These are phyloP conservation scores for Catharanthus roseus DNA, from an alignment of 257 asterid genomes.

Conservation along the genomic window DNA sequence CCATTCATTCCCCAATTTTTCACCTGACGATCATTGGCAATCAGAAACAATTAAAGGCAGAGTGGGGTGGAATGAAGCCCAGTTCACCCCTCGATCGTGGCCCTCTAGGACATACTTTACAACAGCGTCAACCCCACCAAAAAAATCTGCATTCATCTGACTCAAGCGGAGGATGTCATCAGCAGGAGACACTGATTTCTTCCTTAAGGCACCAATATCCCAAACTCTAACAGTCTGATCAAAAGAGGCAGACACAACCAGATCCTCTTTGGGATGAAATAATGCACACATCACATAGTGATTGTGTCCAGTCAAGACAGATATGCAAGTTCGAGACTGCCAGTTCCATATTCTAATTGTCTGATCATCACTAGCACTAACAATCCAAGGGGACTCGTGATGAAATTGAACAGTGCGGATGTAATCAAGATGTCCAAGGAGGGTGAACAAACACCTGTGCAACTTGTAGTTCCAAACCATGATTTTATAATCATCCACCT, in stretches of 20 bases:
- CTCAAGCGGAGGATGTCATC: slow-evolving; percentile 81
- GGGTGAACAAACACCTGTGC: slow-evolving; percentile 91
- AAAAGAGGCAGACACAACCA: slow-evolving; percentile 94
- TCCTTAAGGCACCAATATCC: slow-evolving; percentile 94
- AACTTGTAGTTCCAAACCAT: slow-evolving; percentile 96
- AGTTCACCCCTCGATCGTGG: slow-evolving; percentile 95
- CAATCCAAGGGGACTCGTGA: slow-evolving; percentile 96
- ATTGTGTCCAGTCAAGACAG: slow-evolving; percentile 95
- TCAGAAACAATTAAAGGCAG: slow-evolving; percentile 96
- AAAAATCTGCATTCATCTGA: slow-evolving; percentile 90
- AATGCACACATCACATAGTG: slow-evolving; percentile 98
- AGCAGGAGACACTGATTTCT: slow-evolving; percentile 90
- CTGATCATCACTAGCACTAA: slow-evolving; percentile 98
- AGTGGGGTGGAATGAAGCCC: slow-evolving; percentile 98
- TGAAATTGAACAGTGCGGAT: slow-evolving; percentile 92
- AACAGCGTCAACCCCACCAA: slow-evolving; percentile 99
- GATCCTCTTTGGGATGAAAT: slow-evolving; percentile 95
- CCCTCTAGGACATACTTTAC: slow-evolving; percentile 98
- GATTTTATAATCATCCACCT: slow-evolving; percentile 99
- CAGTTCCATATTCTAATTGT: slow-evolving; percentile 98
- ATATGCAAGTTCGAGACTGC: slow-evolving; percentile 94
- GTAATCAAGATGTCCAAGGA: slow-evolving; percentile 98
- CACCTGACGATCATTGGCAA: slow-evolving; percentile 97
- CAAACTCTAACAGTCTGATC: slow-evolving; percentile 98
- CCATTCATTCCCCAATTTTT: slow-evolving; percentile 99